A percentile compares a stretch with the other conserved stretches of the same genome.
These are phyloP conservation scores for Castanea crenata DNA, from an alignment of 306 rosid species.

Conservation along the genomic window DNA sequence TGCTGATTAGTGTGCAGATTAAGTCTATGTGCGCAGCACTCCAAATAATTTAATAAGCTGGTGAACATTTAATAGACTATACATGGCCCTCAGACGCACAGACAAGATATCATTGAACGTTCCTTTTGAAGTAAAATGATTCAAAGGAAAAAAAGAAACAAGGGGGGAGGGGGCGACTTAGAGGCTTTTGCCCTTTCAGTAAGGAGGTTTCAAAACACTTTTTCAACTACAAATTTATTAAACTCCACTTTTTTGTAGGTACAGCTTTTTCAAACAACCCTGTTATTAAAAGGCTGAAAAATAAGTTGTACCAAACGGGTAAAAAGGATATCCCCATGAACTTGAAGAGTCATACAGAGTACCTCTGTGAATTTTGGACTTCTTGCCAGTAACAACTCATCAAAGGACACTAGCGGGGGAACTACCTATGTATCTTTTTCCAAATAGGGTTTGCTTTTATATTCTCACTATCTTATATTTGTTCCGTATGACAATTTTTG, in stretches of 20 bases:
- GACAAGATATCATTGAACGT: not conserved
- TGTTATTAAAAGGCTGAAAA: no score
- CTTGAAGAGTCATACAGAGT: not conserved
- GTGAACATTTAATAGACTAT: not conserved
- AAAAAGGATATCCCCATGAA: not conserved
- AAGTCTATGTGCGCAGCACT: not conserved
- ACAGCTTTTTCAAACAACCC: no score
- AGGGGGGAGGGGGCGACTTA: not conserved
- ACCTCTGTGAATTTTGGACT: not conserved
- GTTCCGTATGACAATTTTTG: no score
- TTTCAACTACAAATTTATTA: no score
- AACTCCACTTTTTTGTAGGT: no score
- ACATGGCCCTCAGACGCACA: not conserved
- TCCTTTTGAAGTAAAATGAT: not conserved
- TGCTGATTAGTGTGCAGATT: not conserved
- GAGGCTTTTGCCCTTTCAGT: not conserved
- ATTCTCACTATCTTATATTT: no score
- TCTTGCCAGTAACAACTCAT: not conserved
- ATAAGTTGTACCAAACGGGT: no score
- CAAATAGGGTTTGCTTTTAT: no score
- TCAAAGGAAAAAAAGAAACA: not conserved
- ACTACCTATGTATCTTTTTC: no score
- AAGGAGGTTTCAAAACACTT: no score
- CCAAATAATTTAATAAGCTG: not conserved
- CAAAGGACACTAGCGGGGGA: not conserved